phyloP scores from a whole-genome alignment of 179 eudicot genomes.

The Heliamphora pulchella region DNA sequence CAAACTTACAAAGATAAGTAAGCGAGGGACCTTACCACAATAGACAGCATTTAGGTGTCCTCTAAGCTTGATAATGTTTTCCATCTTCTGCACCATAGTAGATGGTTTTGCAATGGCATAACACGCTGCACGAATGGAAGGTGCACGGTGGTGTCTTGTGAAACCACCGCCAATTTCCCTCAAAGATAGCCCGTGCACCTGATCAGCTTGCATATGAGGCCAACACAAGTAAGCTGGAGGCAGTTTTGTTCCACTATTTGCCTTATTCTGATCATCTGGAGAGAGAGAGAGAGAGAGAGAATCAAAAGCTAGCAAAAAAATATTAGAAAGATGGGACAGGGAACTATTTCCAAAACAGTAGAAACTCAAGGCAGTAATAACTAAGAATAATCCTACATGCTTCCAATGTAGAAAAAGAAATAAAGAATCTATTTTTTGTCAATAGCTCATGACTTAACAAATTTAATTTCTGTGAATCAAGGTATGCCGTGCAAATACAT shows the following conservation, averaged over 20 bases:
- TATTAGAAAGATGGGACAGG: neutral
- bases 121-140: slow-evolving; percentile 81
- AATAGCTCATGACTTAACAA: neutral
- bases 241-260: slow-evolving; percentile 26
- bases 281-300: slow-evolving; percentile 13
- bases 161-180: slow-evolving; percentile 99
- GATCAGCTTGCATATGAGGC: slow-evolving; percentile 98
- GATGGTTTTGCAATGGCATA: slow-evolving; percentile 91
- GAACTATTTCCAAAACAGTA: neutral
- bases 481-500: slow-evolving; percentile 1
- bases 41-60: slow-evolving; percentile 96
- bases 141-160: slow-evolving; percentile 86
- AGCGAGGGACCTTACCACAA: slow-evolving; percentile 56
- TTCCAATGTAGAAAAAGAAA: neutral
- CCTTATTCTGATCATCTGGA: slow-evolving; percentile 53
- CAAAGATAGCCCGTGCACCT: slow-evolving; percentile 77
- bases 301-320: neutral
- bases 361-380: neutral
- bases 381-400: neutral
- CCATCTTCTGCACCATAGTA: slow-evolving; percentile 92
- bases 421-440: neutral
- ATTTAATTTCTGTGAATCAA: neutral
- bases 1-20: neutral
- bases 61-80: slow-evolving; percentile 71
- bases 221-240: slow-evolving; percentile 75